Base-by-base conservation (phyloP, 345 rosid species). In the Citropsis articulata region DNA sequence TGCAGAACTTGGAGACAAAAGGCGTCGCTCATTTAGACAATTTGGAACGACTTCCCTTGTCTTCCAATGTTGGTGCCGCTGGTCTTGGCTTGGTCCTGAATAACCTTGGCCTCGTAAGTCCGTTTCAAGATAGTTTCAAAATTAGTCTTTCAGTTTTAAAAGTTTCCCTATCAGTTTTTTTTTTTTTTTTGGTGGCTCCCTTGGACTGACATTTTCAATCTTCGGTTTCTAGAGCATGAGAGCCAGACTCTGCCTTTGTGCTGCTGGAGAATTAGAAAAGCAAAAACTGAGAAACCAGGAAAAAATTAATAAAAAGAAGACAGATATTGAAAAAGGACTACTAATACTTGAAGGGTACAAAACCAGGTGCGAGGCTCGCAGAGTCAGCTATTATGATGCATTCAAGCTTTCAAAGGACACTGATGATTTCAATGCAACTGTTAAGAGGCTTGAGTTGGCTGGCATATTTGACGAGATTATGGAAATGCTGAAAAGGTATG, bases 21-120 rank as follows among this genome's bases (percentile, higher is more conserved):
- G 25, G 50, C 67, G 70, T 81, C n/a, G 77, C 78, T 60, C 22
- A 13, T 22, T 76, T 90, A 21, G 84, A 84, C 74, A 71, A 63
- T 67, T 81, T 89, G 64, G 85, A 78, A 64, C 69, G 57, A 38
- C 63, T 86, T 72, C 86, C 87, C 14, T 69, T 88, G 80, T 81
- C 85, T 38, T 81, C 85, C 1, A 71, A 79, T 72, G 84, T 53
- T 55, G 72, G 35, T 28, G 73, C 19, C 56, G 69, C 45, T 18
- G 80, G 77, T 53, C 61, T 8, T 9, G 70, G 36, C 65, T 33
- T 24, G 16, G 81, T 77, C 28, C 83, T 92, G 77, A 79, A 80
- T 65, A 92, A 90, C 82, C 88, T 95, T 27, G 91, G 92, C 83
- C 73, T 91, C 93, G 99, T 95, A 87, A 85, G 81, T 60, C 59